Conservation (phyloP, 768 basidiomycete genomes). For the Podaxis sp. region DNA sequence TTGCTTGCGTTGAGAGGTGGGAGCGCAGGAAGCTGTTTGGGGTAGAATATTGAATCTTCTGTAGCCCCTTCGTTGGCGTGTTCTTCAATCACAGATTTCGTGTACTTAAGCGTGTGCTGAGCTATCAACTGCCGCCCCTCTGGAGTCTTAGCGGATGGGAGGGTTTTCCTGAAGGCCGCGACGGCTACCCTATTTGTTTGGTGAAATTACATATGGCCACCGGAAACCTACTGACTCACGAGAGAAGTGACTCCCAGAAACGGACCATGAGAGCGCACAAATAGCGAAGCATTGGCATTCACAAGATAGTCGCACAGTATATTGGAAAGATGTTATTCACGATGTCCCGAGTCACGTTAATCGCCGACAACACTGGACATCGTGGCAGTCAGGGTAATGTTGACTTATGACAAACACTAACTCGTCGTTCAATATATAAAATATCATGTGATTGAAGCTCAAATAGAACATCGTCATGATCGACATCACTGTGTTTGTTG, state of each 20-base stretch:
- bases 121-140: slow-evolving; percentile 18
- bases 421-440: no score
- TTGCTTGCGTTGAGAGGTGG: slow-evolving; percentile 17
- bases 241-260: background rate
- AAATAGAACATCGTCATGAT: no score
- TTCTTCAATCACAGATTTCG: slow-evolving; percentile 22
- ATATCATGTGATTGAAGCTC: no score
- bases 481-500: no score
- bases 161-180: background rate
- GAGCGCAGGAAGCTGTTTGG: slow-evolving; percentile 26
- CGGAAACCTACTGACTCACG: background rate
- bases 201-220: background rate
- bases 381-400: no score
- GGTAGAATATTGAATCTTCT: slow-evolving; percentile 26
- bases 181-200: background rate
- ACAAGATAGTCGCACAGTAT: no score
- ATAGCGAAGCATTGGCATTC: no score
- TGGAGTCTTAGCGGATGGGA: background rate
- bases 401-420: no score
- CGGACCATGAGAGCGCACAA: background rate
- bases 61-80: slow-evolving; percentile 30
- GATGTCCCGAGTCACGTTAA: no score
- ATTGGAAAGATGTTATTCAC: no score
- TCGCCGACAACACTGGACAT: no score
- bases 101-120: slow-evolving; percentile 27